Evolutionary conservation across 2,329 filamentous ascomycete genomes (phyloP).

Genomic region (Diaporthe citri): DNA sequence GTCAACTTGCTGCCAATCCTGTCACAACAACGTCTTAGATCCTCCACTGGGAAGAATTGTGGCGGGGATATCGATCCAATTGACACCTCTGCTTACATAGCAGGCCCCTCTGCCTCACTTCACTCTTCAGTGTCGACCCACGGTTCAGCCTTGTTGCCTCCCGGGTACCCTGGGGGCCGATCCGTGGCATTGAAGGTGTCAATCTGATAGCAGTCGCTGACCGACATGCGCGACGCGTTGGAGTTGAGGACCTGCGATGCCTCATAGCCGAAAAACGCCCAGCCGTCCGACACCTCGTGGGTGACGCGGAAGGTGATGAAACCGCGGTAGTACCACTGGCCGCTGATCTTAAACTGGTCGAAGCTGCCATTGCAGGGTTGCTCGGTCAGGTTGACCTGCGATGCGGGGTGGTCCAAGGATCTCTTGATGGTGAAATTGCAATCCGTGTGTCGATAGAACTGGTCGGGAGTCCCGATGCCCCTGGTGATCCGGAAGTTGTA

Average conservation of each 20-base stretch:
- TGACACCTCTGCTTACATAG: no score
- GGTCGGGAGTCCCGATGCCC: neutral
- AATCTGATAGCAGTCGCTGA: neutral
- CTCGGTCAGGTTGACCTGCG: neutral
- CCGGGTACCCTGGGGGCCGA: neutral
- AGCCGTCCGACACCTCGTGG: conserved; percentile 35
- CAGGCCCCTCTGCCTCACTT: no score
- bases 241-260: conserved; percentile 36
- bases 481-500: conserved; percentile 9
- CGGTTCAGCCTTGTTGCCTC: no score
- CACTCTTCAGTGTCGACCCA: no score
- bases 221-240: neutral
- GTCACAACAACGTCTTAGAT: no score
- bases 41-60: no score
- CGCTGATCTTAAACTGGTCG: conserved; percentile 40
- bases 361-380: neutral
- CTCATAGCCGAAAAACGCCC: conserved; percentile 44
- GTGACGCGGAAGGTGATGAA: conserved; percentile 44
- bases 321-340: conserved; percentile 41
- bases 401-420: neutral
- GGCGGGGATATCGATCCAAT: no score
- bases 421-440: neutral
- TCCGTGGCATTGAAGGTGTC: neutral
- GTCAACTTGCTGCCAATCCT: no score
- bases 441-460: neutral